phyloP scores from a whole-genome alignment of 352 stramenopile species.

The Globisporangium recalcitrans region DNA sequence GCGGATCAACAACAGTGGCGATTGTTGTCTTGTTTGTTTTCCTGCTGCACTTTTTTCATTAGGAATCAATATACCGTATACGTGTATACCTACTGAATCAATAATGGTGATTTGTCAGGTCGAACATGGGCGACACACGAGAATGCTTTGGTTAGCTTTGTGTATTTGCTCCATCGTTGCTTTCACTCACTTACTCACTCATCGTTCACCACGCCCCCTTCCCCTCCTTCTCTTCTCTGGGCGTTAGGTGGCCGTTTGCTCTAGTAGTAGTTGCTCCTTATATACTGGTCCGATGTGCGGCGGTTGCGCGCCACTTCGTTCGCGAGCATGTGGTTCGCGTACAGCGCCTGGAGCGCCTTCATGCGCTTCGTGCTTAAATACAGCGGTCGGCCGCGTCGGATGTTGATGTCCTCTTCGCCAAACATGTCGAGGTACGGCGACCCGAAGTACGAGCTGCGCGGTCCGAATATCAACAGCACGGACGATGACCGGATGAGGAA shows the following conservation, averaged over 20 bases:
- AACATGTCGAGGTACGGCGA: slow-evolving; percentile 87
- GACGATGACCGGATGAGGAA: slow-evolving; percentile 80
- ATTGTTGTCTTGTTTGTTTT: no score
- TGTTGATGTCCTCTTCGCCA: slow-evolving; percentile 84
- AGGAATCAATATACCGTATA: background rate
- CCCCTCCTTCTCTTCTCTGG: slow-evolving; percentile 1
- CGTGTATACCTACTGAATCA: no score
- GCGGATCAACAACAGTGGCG: no score
- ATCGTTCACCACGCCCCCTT: background rate
- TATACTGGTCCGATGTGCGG: slow-evolving; percentile 83
- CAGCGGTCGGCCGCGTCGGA: slow-evolving; percentile 67
- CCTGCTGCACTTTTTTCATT: no score
- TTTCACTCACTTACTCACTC: background rate
- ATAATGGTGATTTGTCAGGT: no score
- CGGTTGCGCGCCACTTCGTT: slow-evolving; percentile 80
- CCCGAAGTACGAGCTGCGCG: slow-evolving; percentile 77
- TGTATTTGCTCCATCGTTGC: background rate
- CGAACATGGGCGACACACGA: no score
- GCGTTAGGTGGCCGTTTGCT: slow-evolving; percentile 8
- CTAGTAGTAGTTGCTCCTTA: slow-evolving; percentile 84
- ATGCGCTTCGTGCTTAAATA: slow-evolving; percentile 74
- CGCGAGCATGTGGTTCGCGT: slow-evolving; percentile 73
- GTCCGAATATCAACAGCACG: slow-evolving; percentile 68
- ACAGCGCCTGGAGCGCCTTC: slow-evolving; percentile 60
- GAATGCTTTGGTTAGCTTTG: background rate